A percentile compares a stretch with the other conserved stretches of the same genome.
Conservation (phyloP, 148 eudicot genomes). For the Vaccinium myrtillus region DNA sequence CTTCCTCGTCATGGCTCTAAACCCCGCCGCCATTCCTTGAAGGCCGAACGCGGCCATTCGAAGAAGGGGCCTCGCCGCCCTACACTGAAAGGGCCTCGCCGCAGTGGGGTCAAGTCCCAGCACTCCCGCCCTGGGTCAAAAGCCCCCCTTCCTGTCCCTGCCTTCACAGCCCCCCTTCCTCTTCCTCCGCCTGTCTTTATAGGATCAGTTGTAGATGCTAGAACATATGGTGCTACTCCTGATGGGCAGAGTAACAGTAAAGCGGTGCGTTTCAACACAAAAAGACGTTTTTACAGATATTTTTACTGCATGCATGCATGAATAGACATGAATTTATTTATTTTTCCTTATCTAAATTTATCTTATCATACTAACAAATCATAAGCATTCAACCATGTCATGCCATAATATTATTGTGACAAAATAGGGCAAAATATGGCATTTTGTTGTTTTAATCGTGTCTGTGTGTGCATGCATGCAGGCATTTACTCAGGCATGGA, state of each 20-base stretch:
- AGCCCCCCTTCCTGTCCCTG: background rate
- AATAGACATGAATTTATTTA: background rate
- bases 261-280: background rate
- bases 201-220: background rate
- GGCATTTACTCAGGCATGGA: conserved; percentile 54
- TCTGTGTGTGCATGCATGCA: conserved; percentile 16
- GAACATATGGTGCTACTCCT: background rate
- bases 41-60: background rate
- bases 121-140: background rate
- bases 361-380: background rate
- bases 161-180: background rate
- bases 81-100: background rate
- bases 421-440: too few species aligned
- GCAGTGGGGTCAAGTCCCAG: too few species aligned
- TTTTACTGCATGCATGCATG: background rate
- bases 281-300: background rate
- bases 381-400: background rate
- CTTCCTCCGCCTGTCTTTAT: background rate
- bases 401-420: background rate
- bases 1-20: background rate
- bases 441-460: background rate
- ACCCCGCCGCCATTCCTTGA: background rate
- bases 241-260: background rate
- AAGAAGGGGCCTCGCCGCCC: background rate
- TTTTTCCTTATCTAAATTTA: background rate